These are phyloP conservation scores for Trichosporon sp. DNA, from an alignment of 1,284 basidiomycete genomes.

Conservation along the genomic window DNA sequence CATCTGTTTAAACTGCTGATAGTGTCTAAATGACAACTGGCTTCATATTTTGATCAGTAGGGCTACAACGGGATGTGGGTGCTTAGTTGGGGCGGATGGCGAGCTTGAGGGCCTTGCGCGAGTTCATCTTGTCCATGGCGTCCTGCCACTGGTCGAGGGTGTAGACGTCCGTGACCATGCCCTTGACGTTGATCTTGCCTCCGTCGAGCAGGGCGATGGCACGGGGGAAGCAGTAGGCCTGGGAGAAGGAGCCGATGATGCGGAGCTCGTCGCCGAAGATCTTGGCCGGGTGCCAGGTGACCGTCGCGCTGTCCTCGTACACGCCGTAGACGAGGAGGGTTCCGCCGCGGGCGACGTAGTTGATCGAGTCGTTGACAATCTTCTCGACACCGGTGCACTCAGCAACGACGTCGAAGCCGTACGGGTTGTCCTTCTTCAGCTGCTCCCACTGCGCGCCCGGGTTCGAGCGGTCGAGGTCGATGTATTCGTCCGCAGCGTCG, in stretches of 20 bases:
- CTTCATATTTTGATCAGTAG: conserved; percentile 4
- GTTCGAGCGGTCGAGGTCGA: conserved; percentile 75
- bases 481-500: conserved; percentile 74
- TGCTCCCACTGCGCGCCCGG: conserved; percentile 77
- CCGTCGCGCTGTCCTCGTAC: conserved; percentile 69
- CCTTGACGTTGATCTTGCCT: conserved; percentile 77
- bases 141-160: conserved; percentile 74
- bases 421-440: conserved; percentile 74
- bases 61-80: not conserved
- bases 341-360: conserved; percentile 71
- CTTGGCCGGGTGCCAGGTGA: conserved; percentile 79
- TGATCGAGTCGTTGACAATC: conserved; percentile 75
- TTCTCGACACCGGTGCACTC: conserved; percentile 83
- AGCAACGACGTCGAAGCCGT: conserved; percentile 85
- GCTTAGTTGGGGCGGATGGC: conserved; percentile 48
- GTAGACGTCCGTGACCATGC: conserved; percentile 78
- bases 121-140: conserved; percentile 80
- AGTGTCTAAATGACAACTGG: not conserved
- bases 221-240: conserved; percentile 82
- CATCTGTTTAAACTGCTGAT: not conserved
- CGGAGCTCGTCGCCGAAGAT: conserved; percentile 85
- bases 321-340: conserved; percentile 63
- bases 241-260: conserved; percentile 82
- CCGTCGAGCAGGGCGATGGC: conserved; percentile 83
- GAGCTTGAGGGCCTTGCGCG: conserved; percentile 57